phyloP scores from a whole-genome alignment of 805 yeast species.

The Scheffersomyces ergatensis region DNA sequence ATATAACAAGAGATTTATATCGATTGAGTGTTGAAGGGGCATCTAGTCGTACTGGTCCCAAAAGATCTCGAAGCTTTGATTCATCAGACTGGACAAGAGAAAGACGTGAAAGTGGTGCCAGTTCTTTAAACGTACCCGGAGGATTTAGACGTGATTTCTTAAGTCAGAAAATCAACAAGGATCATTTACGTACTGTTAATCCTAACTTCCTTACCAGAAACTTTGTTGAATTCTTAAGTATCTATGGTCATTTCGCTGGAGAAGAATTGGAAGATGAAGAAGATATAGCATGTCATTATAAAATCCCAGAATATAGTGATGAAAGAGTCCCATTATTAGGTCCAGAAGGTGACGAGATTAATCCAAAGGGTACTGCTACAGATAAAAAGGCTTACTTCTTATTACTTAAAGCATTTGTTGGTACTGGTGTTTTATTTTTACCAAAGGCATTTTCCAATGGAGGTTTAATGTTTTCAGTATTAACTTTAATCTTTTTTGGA shows the following conservation, averaged over 20 bases:
- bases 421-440: constrained; percentile 71
- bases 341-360: constrained; percentile 8
- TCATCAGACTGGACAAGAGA: constrained; percentile 18
- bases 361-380: constrained; percentile 63
- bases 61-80: constrained; percentile 20
- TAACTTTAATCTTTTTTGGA: constrained; percentile 58
- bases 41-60: constrained; percentile 4
- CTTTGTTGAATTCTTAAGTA: constrained; percentile 71
- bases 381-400: constrained; percentile 70
- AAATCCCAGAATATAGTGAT: constrained; percentile 24
- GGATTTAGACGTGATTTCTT: constrained; percentile 77
- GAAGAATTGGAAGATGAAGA: constrained; percentile 69
- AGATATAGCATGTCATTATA: constrained; percentile 54
- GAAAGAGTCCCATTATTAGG: constrained; percentile 33
- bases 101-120: constrained; percentile 63
- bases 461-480: constrained; percentile 59
- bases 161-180: constrained; percentile 31
- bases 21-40: constrained; percentile 8
- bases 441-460: constrained; percentile 74
- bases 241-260: constrained; percentile 87
- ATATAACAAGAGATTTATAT: constrained; percentile 49
- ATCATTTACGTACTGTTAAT: constrained; percentile 11
- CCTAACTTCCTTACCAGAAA: constrained; percentile 63
- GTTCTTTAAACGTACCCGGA: constrained; percentile 74
- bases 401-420: constrained; percentile 70